phyloP scores from a whole-genome alignment of 257 asterid genomes.

The Solanum chmielewskii region DNA sequence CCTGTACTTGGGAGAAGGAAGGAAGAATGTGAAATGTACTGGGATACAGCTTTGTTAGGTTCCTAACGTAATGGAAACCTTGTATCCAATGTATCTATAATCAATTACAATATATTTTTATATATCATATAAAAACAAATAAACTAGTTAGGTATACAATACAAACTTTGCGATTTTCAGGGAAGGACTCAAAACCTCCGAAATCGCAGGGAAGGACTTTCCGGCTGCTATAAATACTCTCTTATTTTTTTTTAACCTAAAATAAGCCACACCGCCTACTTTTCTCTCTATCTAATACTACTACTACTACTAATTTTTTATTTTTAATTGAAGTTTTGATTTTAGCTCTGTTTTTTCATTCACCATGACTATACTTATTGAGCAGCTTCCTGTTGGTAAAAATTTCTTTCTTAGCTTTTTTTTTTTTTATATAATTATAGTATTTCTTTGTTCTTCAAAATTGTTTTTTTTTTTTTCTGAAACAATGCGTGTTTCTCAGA shows the following conservation, averaged over 20 bases:
- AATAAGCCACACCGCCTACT: not conserved
- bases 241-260: not conserved
- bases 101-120: not conserved
- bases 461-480: not conserved
- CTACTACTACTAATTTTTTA: not conserved
- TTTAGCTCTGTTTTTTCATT: not conserved
- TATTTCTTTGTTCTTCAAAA: not conserved
- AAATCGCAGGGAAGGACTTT: constrained; percentile 87
- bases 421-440: not conserved
- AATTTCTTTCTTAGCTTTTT: not conserved
- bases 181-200: constrained; percentile 52
- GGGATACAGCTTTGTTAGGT: not conserved
- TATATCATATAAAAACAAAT: not conserved
- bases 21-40: not conserved
- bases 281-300: not conserved
- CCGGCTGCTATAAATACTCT: constrained; percentile 75
- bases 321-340: not conserved
- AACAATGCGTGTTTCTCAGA: constrained; percentile 13
- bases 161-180: constrained; percentile 25
- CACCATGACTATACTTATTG: constrained; percentile 59
- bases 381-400: constrained; percentile 45
- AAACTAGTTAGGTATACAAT: not conserved
- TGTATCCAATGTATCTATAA: not conserved
- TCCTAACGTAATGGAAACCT: not conserved
- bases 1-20: not conserved